Percentiles rank a stretch among this genome's conserved stretches.
Evolutionary conservation across 495 filamentous ascomycete species (phyloP).

Genomic region (Annulohypoxylon nitens): DNA sequence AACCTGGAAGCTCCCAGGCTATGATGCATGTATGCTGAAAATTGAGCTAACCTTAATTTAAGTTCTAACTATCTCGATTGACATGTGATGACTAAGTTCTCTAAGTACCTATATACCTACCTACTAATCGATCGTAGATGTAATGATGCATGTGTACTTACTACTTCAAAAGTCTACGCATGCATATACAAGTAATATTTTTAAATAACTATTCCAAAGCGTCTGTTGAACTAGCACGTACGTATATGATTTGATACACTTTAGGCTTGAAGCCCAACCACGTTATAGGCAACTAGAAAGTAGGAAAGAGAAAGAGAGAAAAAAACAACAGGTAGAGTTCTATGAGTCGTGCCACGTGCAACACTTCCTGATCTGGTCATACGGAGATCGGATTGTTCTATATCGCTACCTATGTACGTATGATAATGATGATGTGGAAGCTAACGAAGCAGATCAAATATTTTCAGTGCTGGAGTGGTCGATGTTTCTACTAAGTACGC

Average conservation of each 20-base stretch:
- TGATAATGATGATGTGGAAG: not conserved
- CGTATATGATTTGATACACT: not conserved
- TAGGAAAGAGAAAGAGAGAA: not conserved
- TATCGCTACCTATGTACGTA: not conserved
- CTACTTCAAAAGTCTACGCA: not conserved
- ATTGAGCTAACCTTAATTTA: constrained; percentile 9
- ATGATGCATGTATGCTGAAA: not conserved
- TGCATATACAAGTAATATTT: not conserved
- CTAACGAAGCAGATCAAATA: not conserved
- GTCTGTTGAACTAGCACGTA: not conserved
- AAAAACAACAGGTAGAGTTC: not conserved
- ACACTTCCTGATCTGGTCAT: constrained; percentile 31
- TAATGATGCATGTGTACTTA: not conserved
- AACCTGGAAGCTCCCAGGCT: constrained; percentile 3
- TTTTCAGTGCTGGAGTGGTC: too few relatives aligned
- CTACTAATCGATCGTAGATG: not conserved
- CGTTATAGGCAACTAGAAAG: constrained; percentile 9
- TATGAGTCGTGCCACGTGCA: constrained; percentile 42
- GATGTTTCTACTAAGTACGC: not conserved
- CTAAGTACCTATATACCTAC: not conserved
- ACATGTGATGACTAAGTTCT: constrained; percentile 35
- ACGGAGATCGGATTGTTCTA: constrained; percentile 4
- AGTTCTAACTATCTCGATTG: constrained; percentile 9
- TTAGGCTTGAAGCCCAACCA: constrained; percentile 27
- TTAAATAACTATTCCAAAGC: not conserved